A percentile compares a stretch with the other conserved stretches of the same genome.
phyloP scores from a whole-genome alignment of 345 rosid species.

The Sisymbrium altissimum region DNA sequence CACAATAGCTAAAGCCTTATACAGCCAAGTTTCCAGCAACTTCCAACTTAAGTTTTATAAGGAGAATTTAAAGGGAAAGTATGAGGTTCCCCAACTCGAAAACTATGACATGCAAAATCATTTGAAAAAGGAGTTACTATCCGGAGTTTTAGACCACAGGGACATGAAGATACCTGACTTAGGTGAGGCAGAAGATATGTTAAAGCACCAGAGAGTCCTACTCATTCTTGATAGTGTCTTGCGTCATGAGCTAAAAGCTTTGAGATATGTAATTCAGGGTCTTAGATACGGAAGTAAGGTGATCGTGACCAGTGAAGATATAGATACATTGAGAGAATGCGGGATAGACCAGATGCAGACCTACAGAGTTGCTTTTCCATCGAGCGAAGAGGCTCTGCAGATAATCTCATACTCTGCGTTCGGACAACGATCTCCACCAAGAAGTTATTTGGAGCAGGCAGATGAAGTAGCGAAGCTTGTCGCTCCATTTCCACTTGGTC shows the following conservation, averaged over 20 bases:
- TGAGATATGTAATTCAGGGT: background rate
- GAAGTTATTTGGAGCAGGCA: background rate
- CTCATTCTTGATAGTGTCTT: slow-evolving; percentile 6
- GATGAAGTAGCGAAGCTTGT: background rate
- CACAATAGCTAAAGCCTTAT: slow-evolving; percentile 13
- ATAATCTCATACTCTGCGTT: slow-evolving; percentile 18
- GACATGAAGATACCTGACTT: background rate
- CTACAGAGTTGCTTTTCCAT: slow-evolving; percentile 1
- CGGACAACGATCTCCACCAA: slow-evolving; percentile 19
- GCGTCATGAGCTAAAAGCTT: background rate
- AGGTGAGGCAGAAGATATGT: background rate
- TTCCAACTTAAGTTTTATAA: slow-evolving; percentile 6
- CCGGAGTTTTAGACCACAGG: background rate
- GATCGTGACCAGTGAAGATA: background rate
- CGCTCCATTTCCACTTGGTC: slow-evolving; percentile 8
- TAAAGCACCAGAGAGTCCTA: slow-evolving; percentile 12
- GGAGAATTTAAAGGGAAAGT: background rate
- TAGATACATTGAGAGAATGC: background rate
- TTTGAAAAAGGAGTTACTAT: background rate
- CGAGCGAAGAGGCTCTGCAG: background rate
- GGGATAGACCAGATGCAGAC: background rate
- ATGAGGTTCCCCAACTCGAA: background rate
- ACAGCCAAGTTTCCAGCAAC: background rate
- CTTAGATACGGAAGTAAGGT: slow-evolving; percentile 18
- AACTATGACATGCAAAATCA: background rate